phyloP scores from a whole-genome alignment of 805 yeast genomes.

The Kluyveromyces lactis region DNA sequence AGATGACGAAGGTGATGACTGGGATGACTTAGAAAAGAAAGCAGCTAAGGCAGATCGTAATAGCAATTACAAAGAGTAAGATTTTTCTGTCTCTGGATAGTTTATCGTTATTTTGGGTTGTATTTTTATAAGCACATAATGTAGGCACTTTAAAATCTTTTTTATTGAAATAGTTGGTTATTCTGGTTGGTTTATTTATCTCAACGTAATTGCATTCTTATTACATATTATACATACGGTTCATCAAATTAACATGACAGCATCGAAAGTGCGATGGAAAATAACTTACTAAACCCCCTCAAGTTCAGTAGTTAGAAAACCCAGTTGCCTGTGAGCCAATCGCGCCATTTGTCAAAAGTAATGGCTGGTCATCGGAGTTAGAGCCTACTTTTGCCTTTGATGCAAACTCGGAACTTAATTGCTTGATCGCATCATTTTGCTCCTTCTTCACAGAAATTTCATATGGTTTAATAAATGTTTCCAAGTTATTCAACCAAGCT shows the following conservation, averaged over 20 bases:
- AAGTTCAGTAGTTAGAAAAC: constrained; percentile 7
- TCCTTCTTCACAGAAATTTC: constrained; percentile 78
- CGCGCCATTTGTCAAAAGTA: constrained; percentile 79
- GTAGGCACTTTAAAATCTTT: no score
- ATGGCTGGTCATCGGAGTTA: constrained; percentile 54
- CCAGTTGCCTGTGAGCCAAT: constrained; percentile 67
- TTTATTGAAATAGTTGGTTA: no score
- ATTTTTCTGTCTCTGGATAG: background rate
- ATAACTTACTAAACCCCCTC: constrained; percentile 3
- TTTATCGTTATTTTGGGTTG: no score
- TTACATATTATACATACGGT: background rate
- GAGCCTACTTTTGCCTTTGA: constrained; percentile 50
- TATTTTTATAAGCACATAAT: background rate
- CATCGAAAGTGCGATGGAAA: background rate
- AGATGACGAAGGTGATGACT: constrained; percentile 33
- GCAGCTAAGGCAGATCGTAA: constrained; percentile 33
- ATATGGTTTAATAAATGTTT: constrained; percentile 85
- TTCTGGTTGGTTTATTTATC: background rate
- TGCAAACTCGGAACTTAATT: constrained; percentile 64
- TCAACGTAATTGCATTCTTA: background rate
- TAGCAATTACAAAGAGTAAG: constrained; percentile 20
- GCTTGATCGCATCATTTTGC: constrained; percentile 57
- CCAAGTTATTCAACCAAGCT: constrained; percentile 82
- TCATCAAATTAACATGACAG: background rate
- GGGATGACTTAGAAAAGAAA: constrained; percentile 33